Conservation (phyloP, 257 asterid genomes). For the Fraxinus pennsylvanica region DNA sequence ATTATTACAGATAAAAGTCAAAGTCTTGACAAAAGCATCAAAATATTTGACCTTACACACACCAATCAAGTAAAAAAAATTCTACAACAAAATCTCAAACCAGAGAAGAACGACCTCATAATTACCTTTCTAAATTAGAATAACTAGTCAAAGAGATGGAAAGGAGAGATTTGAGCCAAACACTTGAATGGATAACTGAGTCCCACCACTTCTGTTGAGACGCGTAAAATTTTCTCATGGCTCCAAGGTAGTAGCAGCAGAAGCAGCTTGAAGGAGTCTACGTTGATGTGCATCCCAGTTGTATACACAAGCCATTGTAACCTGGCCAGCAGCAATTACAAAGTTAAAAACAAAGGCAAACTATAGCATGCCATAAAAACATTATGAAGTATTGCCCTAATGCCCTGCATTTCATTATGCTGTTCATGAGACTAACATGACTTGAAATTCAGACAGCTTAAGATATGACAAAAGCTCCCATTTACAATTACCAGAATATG, state of each 20-base stretch:
- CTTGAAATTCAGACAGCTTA: not conserved
- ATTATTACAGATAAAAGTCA: not conserved
- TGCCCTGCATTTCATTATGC: not conserved
- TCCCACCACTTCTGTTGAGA: constrained; percentile 14
- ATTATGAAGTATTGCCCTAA: no score
- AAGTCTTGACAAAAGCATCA: constrained; percentile 18
- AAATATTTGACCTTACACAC: no score
- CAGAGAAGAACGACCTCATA: no score
- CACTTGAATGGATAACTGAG: constrained; percentile 16
- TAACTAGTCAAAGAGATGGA: not conserved
- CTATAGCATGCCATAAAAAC: not conserved
- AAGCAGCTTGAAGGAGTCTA: constrained; percentile 51
- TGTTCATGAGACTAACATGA: not conserved
- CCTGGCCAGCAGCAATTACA: constrained; percentile 45
- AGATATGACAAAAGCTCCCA: not conserved
- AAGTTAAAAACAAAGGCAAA: constrained; percentile 5
- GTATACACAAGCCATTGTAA: constrained; percentile 80
- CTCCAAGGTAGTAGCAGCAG: constrained; percentile 37
- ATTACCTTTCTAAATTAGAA: no score
- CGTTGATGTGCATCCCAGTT: constrained; percentile 97
- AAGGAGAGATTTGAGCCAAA: constrained; percentile 18
- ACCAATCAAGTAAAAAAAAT: no score
- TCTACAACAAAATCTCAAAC: no score
- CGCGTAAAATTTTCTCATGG: constrained; percentile 23
- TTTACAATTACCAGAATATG: not conserved